Base-by-base conservation (phyloP, 805 yeast genomes). In the Blastobotrys peoriensis region DNA sequence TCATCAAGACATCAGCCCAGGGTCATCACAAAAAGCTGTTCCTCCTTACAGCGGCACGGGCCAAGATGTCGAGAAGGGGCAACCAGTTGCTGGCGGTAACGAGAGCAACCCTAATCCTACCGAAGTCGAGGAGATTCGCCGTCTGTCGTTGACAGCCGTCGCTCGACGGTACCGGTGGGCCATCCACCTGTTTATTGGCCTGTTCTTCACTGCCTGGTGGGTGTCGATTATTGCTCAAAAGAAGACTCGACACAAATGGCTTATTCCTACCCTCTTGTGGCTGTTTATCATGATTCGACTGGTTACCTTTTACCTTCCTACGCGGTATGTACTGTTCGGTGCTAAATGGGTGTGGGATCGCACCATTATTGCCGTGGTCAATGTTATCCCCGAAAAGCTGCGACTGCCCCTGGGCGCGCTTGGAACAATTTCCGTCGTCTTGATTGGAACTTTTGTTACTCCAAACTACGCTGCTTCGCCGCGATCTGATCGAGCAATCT, bases 141-240 rank as follows among this genome's bases (percentile, higher is more conserved):
- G 19, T 6, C 8, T 5, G 8, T 28, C 37, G 3, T 10, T 43
- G 17, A 3, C 18, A 6, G 15, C 18, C 5, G n/a, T 43, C 22
- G n/a, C 37, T 20, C 41, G 43, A n/a, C 38, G 43, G 27, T 50
- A 45, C 47, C 41, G 50, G 39, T 45, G 48, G 48, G 41, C 28
- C 19, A 15, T 55, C 18, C 60, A 54, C 43, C 38, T 65, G 6
- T 52, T 63, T 55, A 42, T 56, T 49, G 62, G 71, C 46, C 25
- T 59, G 50, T 58, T 73, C 48, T 72, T 74, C 64, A 73, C 78
- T n/a, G 62, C 74, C 8, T 73, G 77, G 77, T 77, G 81, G 81
- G 56, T 76, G 36, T 70, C 78, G 13, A 74, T 77, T 46, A 43
- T 77, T 22, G 72, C 71, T 41, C 81, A 75, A 56, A 55, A 69